phyloP scores from a whole-genome alignment of 148 eudicot genomes.

The Rhododendron ovatum region DNA sequence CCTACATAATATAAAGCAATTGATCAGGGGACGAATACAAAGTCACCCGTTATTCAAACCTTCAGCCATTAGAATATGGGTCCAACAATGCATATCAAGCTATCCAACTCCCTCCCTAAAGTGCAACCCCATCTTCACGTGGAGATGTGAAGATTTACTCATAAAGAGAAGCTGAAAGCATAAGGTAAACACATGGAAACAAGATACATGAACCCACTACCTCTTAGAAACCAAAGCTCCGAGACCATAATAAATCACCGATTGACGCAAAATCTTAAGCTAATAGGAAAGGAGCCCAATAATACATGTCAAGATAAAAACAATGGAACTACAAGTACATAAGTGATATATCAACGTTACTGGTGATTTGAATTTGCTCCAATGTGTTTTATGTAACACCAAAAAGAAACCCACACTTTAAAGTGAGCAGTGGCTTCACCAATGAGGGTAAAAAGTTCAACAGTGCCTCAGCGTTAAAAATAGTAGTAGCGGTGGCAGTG shows the following conservation, averaged over 20 bases:
- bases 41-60: background rate
- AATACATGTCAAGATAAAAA: background rate
- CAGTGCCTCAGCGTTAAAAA: background rate
- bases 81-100: background rate
- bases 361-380: background rate
- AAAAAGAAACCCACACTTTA: background rate
- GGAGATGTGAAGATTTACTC: background rate
- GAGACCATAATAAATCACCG: background rate
- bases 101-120: background rate
- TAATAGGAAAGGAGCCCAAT: background rate
- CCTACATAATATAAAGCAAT: slow-evolving; percentile 39
- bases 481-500: background rate
- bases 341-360: background rate
- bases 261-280: background rate
- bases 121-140: background rate
- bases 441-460: background rate
- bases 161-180: background rate
- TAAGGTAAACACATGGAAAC: background rate
- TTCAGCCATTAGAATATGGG: background rate
- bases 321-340: background rate
- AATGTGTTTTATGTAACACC: background rate
- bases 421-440: background rate
- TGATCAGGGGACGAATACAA: background rate
- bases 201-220: background rate
- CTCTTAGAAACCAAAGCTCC: background rate